Base-by-base conservation (phyloP, 805 yeast genomes). In the Ogataea wickerhamii region DNA sequence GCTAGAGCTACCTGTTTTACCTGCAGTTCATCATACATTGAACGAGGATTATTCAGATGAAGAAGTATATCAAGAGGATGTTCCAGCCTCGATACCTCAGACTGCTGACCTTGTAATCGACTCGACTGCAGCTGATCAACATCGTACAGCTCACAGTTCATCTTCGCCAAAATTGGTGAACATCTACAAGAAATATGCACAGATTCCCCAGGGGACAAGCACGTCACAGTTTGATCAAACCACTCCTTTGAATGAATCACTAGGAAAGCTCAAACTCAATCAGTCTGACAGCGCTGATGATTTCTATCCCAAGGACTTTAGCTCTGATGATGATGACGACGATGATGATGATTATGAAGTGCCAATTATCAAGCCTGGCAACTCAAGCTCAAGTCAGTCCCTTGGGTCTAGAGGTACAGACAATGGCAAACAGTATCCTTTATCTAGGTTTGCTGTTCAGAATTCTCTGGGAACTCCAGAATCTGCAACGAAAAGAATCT, bases 121-220 rank as follows among this genome's bases (percentile, higher is more conserved):
- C 19, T 37, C n/a, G 14, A 17, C 6, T 19, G 22, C 30, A 30
- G n/a, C 18, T 12, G 11, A 19, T 13, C 25, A 28, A 21, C 20
- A 35, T n/a, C 11, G 13, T 17, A 23, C 12, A 11, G 20, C 5
- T 10, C 36, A 30, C 8, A 14, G 5, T 20, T 43, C 53, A 3
- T 35, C 48, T 2, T 56, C 62, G 6, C 61, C 64, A 2, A 51
- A 55, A 34, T 38, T 61, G 28, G 52, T 48, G 12, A 61, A 55
- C 26, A 60, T 62, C 6, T 62, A 62, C 38, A 53, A 49, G 34
- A 58, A 55, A 31, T 62, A 61, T 39, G 56, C 65, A 6, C 60
- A 60, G 44, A 37, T 60, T 16, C 63, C 63, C n/a, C 14, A 26
- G 7, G 13, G 10, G 14, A 16, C 16, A n/a, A 24, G 29, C 10